Evolutionary conservation across 805 yeast genomes (phyloP).

Genomic region (Suhomyces sp.): DNA sequence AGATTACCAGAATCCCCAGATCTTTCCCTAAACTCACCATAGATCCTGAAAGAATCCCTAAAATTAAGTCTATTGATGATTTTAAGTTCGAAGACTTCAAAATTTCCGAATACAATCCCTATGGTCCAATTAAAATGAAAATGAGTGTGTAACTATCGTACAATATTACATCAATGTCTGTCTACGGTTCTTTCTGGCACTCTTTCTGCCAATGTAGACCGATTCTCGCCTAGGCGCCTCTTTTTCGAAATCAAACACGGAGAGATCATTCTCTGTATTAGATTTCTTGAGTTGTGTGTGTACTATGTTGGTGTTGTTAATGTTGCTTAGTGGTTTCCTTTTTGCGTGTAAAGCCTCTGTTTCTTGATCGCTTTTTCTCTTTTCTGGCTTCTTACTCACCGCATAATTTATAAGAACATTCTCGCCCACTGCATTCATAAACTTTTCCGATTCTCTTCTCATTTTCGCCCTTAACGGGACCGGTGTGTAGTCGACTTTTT

Average conservation of each 20-base stretch:
- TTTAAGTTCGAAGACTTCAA: constrained; percentile 87
- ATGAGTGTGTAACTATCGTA: constrained; percentile 86
- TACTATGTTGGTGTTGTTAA: background rate
- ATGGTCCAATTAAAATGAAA: constrained; percentile 84
- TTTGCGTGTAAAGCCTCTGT: background rate
- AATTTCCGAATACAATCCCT: constrained; percentile 75
- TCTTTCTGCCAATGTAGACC: constrained; percentile 7
- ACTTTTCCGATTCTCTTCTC: constrained; percentile 60
- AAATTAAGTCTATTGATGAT: constrained; percentile 73
- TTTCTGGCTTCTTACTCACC: constrained; percentile 3
- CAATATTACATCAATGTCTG: constrained; percentile 5
- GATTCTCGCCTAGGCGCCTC: constrained; percentile 3
- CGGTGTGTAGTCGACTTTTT: constrained; percentile 60
- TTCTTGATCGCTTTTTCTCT: background rate
- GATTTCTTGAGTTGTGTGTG: background rate
- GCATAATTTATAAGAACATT: constrained; percentile 19
- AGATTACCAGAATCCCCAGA: constrained; percentile 70
- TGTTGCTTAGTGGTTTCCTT: background rate
- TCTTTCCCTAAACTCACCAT: constrained; percentile 77
- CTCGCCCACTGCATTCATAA: constrained; percentile 58
- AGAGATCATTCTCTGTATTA: background rate
- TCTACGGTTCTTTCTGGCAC: constrained; percentile 14
- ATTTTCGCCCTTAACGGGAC: constrained; percentile 67
- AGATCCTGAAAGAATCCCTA: constrained; percentile 47
- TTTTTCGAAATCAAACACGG: constrained; percentile 11